Base-by-base conservation (phyloP, 148 eudicot genomes). In the Persicaria maculosa region DNA sequence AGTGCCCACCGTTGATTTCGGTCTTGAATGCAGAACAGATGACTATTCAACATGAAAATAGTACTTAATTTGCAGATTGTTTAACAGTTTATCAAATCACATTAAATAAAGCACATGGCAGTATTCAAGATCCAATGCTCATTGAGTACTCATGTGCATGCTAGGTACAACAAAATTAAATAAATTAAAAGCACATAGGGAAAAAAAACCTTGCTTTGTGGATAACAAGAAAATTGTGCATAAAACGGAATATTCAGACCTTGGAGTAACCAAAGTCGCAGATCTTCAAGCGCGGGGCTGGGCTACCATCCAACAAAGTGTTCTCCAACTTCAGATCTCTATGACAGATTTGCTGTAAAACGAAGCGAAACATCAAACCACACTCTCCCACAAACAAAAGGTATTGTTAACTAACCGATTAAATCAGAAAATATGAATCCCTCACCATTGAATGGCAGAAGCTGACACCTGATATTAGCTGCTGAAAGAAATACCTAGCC, bases 241-340 rank as follows among this genome's bases (percentile, higher is more conserved):
- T 20, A 16, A 15, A 73, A 50, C 20, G 50, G 7, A 58, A 57
- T 8, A 15, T 22, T 9, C 77, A 12, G 58, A 88, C 96, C 93
- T 89, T 91, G 76, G 93, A 89, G 83, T 91, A 91, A 78, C 97
- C 97, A 77, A 91, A 91, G 79, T 91, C 97, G 77, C 97, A 91
- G 50, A 91, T 91, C 81, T 91, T 91, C 71, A 91, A 87, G 73
- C 93, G 92, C 4, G 93, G 93, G 50, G 92, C 88, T 47, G 89
- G 78, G 71, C 86, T 89, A 75, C 92, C 97, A 79, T 91, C 97
- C 79, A 91, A 80, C 71, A 89, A 81, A 1, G 97, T 91, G 78
- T 89, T 91, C 76, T 91, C 97, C 76, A 91, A 76, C 68, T 91
- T 91, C 50, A 91, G 77, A 81, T 91, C 94, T 78, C 94, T 81